Base-by-base conservation (phyloP, 257 asterid genomes). In the Solanum dulcamara region DNA sequence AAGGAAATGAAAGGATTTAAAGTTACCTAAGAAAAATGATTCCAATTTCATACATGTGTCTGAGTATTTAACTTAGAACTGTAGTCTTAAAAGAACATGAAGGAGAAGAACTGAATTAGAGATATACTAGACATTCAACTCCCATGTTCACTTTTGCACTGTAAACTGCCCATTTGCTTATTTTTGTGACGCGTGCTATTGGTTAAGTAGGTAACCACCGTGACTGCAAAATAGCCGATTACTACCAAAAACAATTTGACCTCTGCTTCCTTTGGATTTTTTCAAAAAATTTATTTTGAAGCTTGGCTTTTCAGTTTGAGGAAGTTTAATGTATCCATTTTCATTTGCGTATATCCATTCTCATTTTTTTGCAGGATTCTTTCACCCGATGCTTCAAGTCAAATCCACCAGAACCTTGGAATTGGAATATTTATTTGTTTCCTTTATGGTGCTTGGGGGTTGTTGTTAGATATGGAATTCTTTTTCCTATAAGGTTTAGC, bases 401-500 rank as follows among this genome's bases (percentile, higher is more conserved):
- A 35, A 95, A 92, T 91, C 93, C 99, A 81, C 98, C 98, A 38
- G 98, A 95, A 75, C 99, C 99, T 22, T 95, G 99, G 99, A 95
- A 94, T 89, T 97, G 99, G 99, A 97, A 95, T 67, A 70, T 90
- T 40, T 90, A 97, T 90, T 91, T 97, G 91, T 97, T 97, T 88
- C 99, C 99, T 51, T 86, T 97, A 87, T 95, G 99, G 99, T 97
- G 99, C 87, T 85, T 94, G 89, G 99, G 99, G 81, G 98, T 94
- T 59, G 88, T 93, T 53, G 94, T 95, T 88, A 90, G 99, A 94
- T 97, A 97, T 89, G 93, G 93, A 35, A 7, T 95, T 83, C 96
- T 97, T 88, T 97, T 97, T 88, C 99, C 99, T 77, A 62, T 86
- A 80, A 93, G 99, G 98, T 96, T 30, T 84, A 81, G 85, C 17